Evolutionary conservation across 352 stramenopile species (phyloP).

Genomic region (Phytopythium aichiense): DNA sequence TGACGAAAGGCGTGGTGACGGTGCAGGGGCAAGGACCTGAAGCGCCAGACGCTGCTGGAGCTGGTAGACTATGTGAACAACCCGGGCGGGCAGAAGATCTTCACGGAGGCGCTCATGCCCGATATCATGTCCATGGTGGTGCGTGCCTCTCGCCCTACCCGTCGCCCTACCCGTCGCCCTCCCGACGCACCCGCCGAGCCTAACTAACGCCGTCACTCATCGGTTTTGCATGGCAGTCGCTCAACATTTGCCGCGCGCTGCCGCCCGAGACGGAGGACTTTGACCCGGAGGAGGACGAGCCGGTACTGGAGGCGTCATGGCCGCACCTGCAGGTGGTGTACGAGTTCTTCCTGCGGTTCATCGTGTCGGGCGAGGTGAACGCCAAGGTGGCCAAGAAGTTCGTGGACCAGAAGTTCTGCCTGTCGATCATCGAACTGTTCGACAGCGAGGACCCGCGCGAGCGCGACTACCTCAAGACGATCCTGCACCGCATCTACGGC

Average conservation of each 20-base stretch:
- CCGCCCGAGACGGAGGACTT: slow-evolving; percentile 95
- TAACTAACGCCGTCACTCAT: background rate
- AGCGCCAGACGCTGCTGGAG: slow-evolving; percentile 98
- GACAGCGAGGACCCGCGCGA: slow-evolving; percentile 97
- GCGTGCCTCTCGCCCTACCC: slow-evolving; percentile 12
- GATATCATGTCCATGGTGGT: slow-evolving; percentile 92
- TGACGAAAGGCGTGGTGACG: background rate
- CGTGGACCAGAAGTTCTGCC: slow-evolving; percentile 97
- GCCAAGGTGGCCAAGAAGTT: slow-evolving; percentile 97
- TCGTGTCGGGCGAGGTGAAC: slow-evolving; percentile 97
- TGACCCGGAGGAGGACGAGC: slow-evolving; percentile 98
- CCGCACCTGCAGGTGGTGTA: slow-evolving; percentile 98
- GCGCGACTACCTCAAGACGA: slow-evolving; percentile 99
- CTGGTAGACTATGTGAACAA: slow-evolving; percentile 99
- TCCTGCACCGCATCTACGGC: slow-evolving; percentile 98
- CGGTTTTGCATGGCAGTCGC: slow-evolving; percentile 29
- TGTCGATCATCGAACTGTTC: slow-evolving; percentile 94
- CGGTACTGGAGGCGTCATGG: slow-evolving; percentile 96
- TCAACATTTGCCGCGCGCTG: slow-evolving; percentile 95
- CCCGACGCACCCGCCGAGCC: background rate
- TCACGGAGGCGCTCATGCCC: slow-evolving; percentile 96
- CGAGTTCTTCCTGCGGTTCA: slow-evolving; percentile 99
- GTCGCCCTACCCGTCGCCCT: background rate
- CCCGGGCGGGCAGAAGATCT: slow-evolving; percentile 94
- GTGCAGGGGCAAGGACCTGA: slow-evolving; percentile 92